Evolutionary conservation across 192 early-diverging fungal species (phyloP).

Genomic region (Cetraspora pellucida): DNA sequence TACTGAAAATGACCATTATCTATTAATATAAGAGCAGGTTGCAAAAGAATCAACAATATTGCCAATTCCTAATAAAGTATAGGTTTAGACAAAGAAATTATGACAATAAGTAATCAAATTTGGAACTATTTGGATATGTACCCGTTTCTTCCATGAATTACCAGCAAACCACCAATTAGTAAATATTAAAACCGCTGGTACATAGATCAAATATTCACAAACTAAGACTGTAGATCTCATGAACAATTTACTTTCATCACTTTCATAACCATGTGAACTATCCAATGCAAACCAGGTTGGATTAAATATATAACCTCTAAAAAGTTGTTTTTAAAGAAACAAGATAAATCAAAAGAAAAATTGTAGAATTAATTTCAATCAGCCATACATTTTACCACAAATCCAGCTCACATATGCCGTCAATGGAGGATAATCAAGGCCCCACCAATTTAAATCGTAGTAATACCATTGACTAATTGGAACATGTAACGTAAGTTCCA

Average conservation of each 20-base stretch:
- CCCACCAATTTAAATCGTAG: conserved; percentile 90
- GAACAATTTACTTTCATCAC: conserved; percentile 74
- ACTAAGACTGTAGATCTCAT: conserved; percentile 85
- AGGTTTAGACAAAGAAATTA: not conserved
- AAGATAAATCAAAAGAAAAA: not conserved
- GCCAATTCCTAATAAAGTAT: conserved; percentile 8
- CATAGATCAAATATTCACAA: conserved; percentile 74
- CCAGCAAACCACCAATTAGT: conserved; percentile 51
- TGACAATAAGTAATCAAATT: not conserved
- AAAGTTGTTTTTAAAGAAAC: not conserved
- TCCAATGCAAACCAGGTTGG: conserved; percentile 85
- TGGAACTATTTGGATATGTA: not conserved
- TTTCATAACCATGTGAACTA: conserved; percentile 83
- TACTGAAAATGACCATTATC: conserved; percentile 97
- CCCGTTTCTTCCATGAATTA: conserved; percentile 36
- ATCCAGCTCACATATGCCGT: conserved; percentile 93
- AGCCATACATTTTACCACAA: conserved; percentile 72
- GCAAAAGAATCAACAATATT: conserved; percentile 67
- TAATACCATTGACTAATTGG: conserved; percentile 84
- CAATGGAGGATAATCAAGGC: conserved; percentile 95
- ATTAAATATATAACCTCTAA: conserved; percentile 74
- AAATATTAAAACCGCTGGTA: conserved; percentile 77
- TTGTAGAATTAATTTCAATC: not conserved
- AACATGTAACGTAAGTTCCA: conserved; percentile 88
- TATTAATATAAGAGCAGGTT: conserved; percentile 88